Evolutionary conservation across 2,329 filamentous ascomycete genomes (phyloP), one percentile per base, ranked within the genome.

Genomic region (Alternaria infectoria): DNA sequence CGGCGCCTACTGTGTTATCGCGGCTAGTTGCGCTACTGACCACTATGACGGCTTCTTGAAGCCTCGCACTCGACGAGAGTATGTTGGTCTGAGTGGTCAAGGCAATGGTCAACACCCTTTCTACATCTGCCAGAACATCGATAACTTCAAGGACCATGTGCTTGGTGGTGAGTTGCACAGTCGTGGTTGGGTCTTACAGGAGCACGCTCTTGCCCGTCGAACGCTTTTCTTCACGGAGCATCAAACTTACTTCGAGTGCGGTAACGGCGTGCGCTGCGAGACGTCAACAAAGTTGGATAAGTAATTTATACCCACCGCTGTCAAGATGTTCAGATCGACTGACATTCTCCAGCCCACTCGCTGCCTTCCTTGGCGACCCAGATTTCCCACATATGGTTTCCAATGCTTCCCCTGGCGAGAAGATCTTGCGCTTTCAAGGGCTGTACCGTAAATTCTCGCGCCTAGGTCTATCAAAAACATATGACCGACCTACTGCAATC

Each of bases 401-500:
- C 21, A 21, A 21, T 21, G 21, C 21, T 21, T 21, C 21, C 21
- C 21, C 21, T 21, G 21, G 47, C 15, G 64, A 66, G 15, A 36
- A 26, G 3, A 68, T 69, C 15, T 6, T 62, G 2, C 58, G 65
- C 1, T 68, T 36, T 13, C 57, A 69, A 36, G 47, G 50, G 6
- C 44, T 72, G 0, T 71, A 67, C 36, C 19, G 58, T 12, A 10
- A 46, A 3, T 81, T 79, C 62, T 79, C 78, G 0, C 61, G 71
- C 0, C 70, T 80, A 0, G 67, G 25, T 0, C 69, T 79, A 15
- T 64, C 73, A 0, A 36, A 43, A 2, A 8, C 19, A 1, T 45
- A 54, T 1, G 79, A 81, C 47, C 67, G 78, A 1, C 73, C 78
- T 0, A 52, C 74, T 5, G 79, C 76, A 0, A 74, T 81, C 1